Percentiles rank a stretch among this genome's conserved stretches.
Evolutionary conservation across 495 filamentous ascomycete species (phyloP).

Genomic region (Annulohypoxylon nitens): DNA sequence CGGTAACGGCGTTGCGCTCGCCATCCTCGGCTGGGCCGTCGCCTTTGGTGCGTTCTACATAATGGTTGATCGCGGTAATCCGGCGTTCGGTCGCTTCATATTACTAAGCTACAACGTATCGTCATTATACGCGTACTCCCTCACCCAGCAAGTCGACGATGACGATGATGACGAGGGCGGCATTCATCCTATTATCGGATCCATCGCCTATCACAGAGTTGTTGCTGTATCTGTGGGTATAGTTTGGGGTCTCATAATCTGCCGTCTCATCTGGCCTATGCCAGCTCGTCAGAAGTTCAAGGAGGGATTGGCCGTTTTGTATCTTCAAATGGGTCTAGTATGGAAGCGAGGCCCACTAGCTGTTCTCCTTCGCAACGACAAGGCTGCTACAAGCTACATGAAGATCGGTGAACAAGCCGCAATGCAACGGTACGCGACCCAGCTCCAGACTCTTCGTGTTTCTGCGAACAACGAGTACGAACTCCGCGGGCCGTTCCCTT

Average conservation of each 20-base stretch:
- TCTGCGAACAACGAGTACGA: slow-evolving; percentile 85
- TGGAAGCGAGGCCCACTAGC: slow-evolving; percentile 96
- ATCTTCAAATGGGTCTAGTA: slow-evolving; percentile 93
- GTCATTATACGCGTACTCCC: slow-evolving; percentile 91
- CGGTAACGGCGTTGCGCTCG: slow-evolving; percentile 79
- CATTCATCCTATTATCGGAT: slow-evolving; percentile 80
- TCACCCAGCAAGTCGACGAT: slow-evolving; percentile 81
- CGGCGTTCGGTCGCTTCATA: slow-evolving; percentile 91
- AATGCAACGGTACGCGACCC: slow-evolving; percentile 65
- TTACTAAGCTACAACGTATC: slow-evolving; percentile 98
- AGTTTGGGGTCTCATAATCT: slow-evolving; percentile 92
- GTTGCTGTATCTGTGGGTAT: slow-evolving; percentile 89
- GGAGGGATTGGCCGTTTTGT: slow-evolving; percentile 84
- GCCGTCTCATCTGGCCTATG: slow-evolving; percentile 91
- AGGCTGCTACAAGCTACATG: slow-evolving; percentile 75
- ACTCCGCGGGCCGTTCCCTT: slow-evolving; percentile 85
- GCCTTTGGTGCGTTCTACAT: slow-evolving; percentile 88
- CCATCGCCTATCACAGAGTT: slow-evolving; percentile 92
- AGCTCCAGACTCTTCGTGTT: slow-evolving; percentile 78
- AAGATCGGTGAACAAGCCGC: slow-evolving; percentile 83
- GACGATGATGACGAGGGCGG: slow-evolving; percentile 91
- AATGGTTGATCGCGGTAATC: slow-evolving; percentile 84
- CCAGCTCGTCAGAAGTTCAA: slow-evolving; percentile 88
- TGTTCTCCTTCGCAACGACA: slow-evolving; percentile 68
- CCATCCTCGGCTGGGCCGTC: slow-evolving; percentile 83